Percentiles rank a stretch among this genome's conserved stretches.
Conservation (phyloP, 2,329 filamentous ascomycete genomes). For the Coleophoma cylindrospora region DNA sequence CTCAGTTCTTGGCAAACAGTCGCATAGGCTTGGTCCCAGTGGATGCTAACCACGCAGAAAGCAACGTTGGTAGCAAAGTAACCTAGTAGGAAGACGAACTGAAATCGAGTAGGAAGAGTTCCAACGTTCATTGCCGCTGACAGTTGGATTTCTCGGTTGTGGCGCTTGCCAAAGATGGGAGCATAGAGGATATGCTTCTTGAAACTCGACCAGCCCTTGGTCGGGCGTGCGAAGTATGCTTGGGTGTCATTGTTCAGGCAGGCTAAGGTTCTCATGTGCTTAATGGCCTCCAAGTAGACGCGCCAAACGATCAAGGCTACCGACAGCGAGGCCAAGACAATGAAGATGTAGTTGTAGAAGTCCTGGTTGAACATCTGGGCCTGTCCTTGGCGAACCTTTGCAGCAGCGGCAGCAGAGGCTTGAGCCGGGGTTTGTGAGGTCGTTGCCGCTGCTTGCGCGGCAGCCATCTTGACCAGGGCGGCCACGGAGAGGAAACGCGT, state of each 20-base stretch:
- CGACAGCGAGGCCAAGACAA: conserved; percentile 60
- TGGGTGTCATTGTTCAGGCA: conserved; percentile 77
- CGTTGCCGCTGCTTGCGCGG: conserved; percentile 9
- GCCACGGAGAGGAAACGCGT: conserved; percentile 12
- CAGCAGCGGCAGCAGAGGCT: conserved; percentile 8
- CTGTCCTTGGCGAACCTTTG: conserved; percentile 10
- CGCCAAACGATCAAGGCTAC: conserved; percentile 64
- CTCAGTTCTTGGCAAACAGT: conserved; percentile 47
- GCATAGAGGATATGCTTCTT: conserved; percentile 66
- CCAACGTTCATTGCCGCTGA: conserved; percentile 66
- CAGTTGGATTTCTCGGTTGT: conserved; percentile 70
- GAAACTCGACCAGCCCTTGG: conserved; percentile 48
- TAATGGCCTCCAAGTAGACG: conserved; percentile 51
- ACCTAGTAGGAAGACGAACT: conserved; percentile 60
- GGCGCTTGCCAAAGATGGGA: conserved; percentile 67
- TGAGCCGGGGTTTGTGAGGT: conserved; percentile 6
- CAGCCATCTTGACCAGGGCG: conserved; percentile 14
- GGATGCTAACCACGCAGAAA: conserved; percentile 67
- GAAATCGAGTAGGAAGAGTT: conserved; percentile 74
- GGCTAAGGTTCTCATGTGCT: conserved; percentile 67
- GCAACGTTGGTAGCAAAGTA: conserved; percentile 72
- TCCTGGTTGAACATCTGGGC: conserved; percentile 38
- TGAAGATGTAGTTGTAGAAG: conserved; percentile 55
- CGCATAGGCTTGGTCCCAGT: conserved; percentile 44
- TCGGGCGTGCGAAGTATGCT: conserved; percentile 66